Evolutionary conservation across 805 yeast species (phyloP), one percentile per base, ranked within the genome.

Genomic region (Ogataea pini): DNA sequence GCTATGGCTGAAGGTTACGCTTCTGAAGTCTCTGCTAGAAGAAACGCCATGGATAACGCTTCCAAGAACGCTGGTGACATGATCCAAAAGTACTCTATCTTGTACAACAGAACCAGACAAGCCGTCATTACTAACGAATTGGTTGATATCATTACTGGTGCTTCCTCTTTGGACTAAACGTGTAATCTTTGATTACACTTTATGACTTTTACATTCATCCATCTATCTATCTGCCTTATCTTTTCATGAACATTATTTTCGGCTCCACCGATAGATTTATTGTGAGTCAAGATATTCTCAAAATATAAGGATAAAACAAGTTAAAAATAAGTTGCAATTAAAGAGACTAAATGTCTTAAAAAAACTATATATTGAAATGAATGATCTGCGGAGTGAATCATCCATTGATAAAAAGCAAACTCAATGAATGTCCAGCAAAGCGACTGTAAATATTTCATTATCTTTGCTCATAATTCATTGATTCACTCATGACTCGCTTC

Each of bases 121-220:
- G 97, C 97, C 61, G 97, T 91, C 69, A 92, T 92, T 69, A 91
- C 98, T 75, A 94, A 94, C 83, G 99, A 94, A 81, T 80, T 94
- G 84, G 99, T 94, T 69, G 99, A 94, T 78, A 94, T 94, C 69
- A 92, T 94, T 73, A 94, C 99, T 65, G 99, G 99, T 90, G 99
- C 99, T 67, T 89, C 98, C 57, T 89, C 98, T 51, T 84, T 94
- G 77, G 96, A 87, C 78, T 92, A 86, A 52, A 42, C 43, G 19
- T 42, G 43, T 19, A 20, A 16, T 31, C 17, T 40, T 34, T 28
- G 17, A 10, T 16, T 24, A 28, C 28, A 24, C 29, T 25, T 37
- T 38, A 32, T 45, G 43, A 45, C 18, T 45, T 37, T 16, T 29
- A 41, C 27, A 29, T 41, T n/a, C 44, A 31, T 29, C 43, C 43